A percentile compares a stretch with the other conserved stretches of the same genome.
phyloP scores from a whole-genome alignment of 148 eudicot species.

The Rhododendron molle region DNA sequence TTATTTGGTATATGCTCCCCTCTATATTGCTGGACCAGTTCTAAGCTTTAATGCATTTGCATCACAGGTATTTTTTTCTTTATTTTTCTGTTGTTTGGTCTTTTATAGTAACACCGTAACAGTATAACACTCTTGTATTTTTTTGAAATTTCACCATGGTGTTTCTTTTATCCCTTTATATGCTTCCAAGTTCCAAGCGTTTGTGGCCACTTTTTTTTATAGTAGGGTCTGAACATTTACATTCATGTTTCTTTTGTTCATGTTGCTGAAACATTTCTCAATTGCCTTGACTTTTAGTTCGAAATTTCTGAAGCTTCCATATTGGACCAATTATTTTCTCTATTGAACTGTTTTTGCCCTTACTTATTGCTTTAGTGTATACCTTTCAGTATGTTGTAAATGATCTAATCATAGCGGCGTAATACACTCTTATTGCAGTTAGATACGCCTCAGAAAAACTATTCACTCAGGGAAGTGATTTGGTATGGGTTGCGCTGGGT shows the following conservation, averaged over 20 bases:
- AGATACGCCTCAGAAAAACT: conserved; percentile 63
- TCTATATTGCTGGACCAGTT: conserved; percentile 83
- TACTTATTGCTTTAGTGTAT: neutral
- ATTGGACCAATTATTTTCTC: neutral
- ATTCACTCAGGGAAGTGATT: conserved; percentile 49
- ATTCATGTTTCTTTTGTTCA: neutral
- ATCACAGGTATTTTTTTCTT: conserved; percentile 61
- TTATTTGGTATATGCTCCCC: conserved; percentile 86
- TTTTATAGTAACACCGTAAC: neutral
- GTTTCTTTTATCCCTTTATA: neutral
- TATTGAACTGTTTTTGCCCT: neutral
- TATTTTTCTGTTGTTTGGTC: neutral
- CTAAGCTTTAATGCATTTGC: conserved; percentile 86
- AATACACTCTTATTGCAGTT: conserved; percentile 47
- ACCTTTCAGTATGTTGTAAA: neutral
- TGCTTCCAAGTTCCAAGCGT: conserved; percentile 1
- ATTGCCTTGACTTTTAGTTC: neutral
- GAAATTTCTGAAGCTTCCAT: neutral
- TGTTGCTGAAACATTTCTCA: neutral
- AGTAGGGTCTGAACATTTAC: neutral
- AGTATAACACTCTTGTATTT: neutral
- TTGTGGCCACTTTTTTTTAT: neutral
- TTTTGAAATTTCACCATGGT: neutral
- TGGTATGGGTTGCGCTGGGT: conserved; percentile 90
- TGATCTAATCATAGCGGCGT: neutral